Evolutionary conservation across 352 stramenopile species (phyloP), one percentile per base, ranked within the genome.

Genomic region (Pythium pyrilobum): DNA sequence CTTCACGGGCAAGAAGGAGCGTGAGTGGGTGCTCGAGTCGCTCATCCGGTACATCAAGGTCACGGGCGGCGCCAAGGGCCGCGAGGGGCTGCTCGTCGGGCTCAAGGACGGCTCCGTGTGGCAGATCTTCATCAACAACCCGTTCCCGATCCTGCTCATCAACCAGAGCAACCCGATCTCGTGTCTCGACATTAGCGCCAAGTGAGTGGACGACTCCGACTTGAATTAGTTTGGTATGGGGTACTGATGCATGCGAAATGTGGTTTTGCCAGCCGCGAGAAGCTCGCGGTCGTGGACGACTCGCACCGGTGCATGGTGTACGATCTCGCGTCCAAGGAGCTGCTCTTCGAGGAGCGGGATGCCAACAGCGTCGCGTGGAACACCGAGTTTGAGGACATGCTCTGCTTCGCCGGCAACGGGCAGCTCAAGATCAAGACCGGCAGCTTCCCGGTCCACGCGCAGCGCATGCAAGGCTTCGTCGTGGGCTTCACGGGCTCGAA

Each of bases 51-150:
- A 94, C 62, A 95, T 97, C 50, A 96, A 91, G 54, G 90, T 97
- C 33, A 93, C 87, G 6, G 91, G 92, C 16, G 92, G 89, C n/a
- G 84, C 87, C 32, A 73, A 80, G 15, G 89, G 92, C 28, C 72
- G 72, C 13, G 92, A 98, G 68, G 92, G 85, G 0, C 53, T 98
- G 21, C 73, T 98, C 0, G 80, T 98, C 11, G 92, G 92, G 1
- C 71, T 98, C n/a, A 88, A 96, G 29, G 83, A 96, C 61, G 94
- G 94, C 27, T 79, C 73, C 0, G 81, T 98, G 5, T 87, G 92
- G 61, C 89, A 97, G 51, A 87, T 98, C 29, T 97, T 97, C 71
- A 81, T 98, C 57, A 88, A 97, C 67, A 98, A 98, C 59, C 80
- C 91, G 31, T 98, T 98, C 55, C 94, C 92, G 13, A 90, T 98